A percentile compares a stretch with the other conserved stretches of the same genome.
phyloP scores from a whole-genome alignment of 345 rosid genomes.

The Boechera stricta region DNA sequence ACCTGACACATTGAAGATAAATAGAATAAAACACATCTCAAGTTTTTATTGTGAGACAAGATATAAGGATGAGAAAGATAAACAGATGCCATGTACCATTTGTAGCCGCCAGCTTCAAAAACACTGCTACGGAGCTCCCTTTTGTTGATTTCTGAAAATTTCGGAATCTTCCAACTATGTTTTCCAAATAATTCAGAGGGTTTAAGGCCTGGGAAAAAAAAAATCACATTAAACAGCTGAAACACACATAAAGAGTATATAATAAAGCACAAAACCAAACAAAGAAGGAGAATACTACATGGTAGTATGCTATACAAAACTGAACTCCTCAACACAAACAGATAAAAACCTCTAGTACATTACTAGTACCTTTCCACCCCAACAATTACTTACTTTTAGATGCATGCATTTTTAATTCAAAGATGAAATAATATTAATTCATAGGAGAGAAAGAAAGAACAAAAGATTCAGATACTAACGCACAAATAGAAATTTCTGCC shows the following conservation, averaged over 20 bases:
- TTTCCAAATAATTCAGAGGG: constrained; percentile 86
- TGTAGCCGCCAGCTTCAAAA: constrained; percentile 95
- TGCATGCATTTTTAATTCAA: constrained; percentile 15
- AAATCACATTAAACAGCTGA: constrained; percentile 8
- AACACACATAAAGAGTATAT: background rate
- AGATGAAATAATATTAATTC: background rate
- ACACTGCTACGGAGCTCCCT: constrained; percentile 83
- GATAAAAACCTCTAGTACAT: background rate
- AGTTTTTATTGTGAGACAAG: background rate
- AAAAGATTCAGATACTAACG: background rate
- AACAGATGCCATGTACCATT: constrained; percentile 67
- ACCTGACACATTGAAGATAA: constrained; percentile 57
- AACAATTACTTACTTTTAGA: background rate
- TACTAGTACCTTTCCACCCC: background rate
- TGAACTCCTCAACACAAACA: background rate
- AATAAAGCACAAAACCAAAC: background rate
- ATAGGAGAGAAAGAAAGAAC: background rate
- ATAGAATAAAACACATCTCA: constrained; percentile 3
- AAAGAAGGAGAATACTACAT: constrained; percentile 1
- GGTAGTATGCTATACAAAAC: constrained; percentile 4
- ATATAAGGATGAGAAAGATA: background rate
- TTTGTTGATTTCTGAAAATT: constrained; percentile 88
- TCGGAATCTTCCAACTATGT: constrained; percentile 85
- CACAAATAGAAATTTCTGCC: background rate
- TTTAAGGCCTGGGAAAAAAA: constrained; percentile 62